phyloP scores from a whole-genome alignment of 768 basidiomycete genomes.

The Boletales sp. region DNA sequence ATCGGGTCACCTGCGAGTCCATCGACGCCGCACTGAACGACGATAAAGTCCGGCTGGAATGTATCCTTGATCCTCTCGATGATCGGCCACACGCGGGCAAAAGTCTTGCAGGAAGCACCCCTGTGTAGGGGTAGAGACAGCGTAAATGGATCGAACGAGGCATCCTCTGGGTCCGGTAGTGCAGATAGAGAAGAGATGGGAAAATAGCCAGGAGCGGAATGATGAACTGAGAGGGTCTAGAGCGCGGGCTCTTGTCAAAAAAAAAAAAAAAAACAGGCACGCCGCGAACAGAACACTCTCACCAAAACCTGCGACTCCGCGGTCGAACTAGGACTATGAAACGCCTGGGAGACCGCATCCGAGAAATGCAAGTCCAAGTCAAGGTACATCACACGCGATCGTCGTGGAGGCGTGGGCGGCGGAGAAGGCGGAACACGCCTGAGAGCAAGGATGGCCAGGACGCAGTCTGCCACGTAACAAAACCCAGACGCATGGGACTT shows the following conservation, averaged over 20 bases:
- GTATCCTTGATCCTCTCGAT: constrained; percentile 57
- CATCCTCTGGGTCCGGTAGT: constrained; percentile 39
- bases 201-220: constrained; percentile 80
- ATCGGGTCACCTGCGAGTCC: constrained; percentile 84
- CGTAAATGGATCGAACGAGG: constrained; percentile 53
- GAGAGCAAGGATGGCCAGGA: constrained; percentile 75
- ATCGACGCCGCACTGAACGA: constrained; percentile 87
- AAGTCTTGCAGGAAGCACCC: constrained; percentile 68
- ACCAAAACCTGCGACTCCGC: constrained; percentile 47
- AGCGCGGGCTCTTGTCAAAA: neutral
- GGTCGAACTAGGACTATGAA: constrained; percentile 41
- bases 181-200: constrained; percentile 55
- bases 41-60: constrained; percentile 73
- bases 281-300: constrained; percentile 6
- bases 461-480: constrained; percentile 91
- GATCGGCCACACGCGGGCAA: constrained; percentile 58
- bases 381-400: constrained; percentile 78
- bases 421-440: constrained; percentile 35
- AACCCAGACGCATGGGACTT: constrained; percentile 81
- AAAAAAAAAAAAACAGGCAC: too few relatives aligned
- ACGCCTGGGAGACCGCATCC: constrained; percentile 82
- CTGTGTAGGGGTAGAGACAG: constrained; percentile 74
- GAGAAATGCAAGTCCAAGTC: constrained; percentile 93
- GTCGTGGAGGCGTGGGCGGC: constrained; percentile 24
- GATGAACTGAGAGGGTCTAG: constrained; percentile 82